Conservation (phyloP, 805 yeast genomes). For the Clavispora vitiphila region DNA sequence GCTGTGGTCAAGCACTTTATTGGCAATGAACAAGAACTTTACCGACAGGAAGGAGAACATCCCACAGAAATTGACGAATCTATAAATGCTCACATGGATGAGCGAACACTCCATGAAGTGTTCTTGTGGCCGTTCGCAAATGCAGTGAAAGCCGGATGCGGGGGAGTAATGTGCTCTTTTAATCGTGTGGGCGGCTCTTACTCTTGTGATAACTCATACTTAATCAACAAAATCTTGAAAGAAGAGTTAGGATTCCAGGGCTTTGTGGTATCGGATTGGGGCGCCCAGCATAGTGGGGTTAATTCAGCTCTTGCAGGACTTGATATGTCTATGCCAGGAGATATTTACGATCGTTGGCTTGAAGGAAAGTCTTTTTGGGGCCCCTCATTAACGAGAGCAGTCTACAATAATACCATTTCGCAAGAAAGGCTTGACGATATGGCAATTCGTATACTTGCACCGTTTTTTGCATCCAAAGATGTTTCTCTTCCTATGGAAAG, state of each 20-base stretch:
- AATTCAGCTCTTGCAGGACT: slow-evolving; percentile 53
- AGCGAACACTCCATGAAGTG: slow-evolving; percentile 56
- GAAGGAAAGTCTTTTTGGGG: slow-evolving; percentile 56
- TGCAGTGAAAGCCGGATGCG: slow-evolving; percentile 54
- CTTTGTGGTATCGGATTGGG: slow-evolving; percentile 64
- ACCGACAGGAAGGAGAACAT: slow-evolving; percentile 51
- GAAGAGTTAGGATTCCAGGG: slow-evolving; percentile 65
- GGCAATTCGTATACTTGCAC: slow-evolving; percentile 56
- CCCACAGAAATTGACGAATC: slow-evolving; percentile 35
- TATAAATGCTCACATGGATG: slow-evolving; percentile 52
- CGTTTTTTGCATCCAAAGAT: slow-evolving; percentile 44
- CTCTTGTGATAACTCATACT: slow-evolving; percentile 55
- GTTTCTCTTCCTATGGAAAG: slow-evolving; percentile 36
- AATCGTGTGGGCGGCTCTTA: slow-evolving; percentile 52
- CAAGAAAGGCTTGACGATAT: slow-evolving; percentile 54
- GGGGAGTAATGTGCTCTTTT: slow-evolving; percentile 58
- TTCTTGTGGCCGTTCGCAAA: slow-evolving; percentile 68
- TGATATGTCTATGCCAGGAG: slow-evolving; percentile 67
- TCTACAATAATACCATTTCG: slow-evolving; percentile 51
- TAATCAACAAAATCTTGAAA: slow-evolving; percentile 51
- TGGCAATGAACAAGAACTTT: slow-evolving; percentile 61
- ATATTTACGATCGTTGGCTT: slow-evolving; percentile 47
- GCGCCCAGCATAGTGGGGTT: slow-evolving; percentile 58
- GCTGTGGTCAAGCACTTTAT: slow-evolving; percentile 54
- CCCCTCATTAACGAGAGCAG: slow-evolving; percentile 48